Base-by-base conservation (phyloP, 768 basidiomycete genomes). In the Porpolomopsis calyptriformis region DNA sequence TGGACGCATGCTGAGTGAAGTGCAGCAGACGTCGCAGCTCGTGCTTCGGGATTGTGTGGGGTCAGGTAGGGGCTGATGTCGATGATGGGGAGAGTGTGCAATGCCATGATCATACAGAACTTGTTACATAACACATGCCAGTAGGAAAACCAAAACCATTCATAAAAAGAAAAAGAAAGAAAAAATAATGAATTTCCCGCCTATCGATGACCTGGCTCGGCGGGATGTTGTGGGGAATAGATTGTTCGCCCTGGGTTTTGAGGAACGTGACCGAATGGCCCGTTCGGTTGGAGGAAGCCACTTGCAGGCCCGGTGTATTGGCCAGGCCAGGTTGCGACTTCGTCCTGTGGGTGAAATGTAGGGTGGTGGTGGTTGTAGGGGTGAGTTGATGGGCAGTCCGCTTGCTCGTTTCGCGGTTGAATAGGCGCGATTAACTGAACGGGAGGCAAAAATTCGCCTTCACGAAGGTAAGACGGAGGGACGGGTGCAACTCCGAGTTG, bases 1-100 rank as follows among this genome's bases (percentile, higher is more conserved):
- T 84, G 67, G 18, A 84, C 56, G 55, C 87, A 88, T 6, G 88
- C 87, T 0, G 64, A 57, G 55, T 90, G 89, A 14, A 93, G 63
- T 0, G 78, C 76, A 9, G 71, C 69, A 20, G 76, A 70, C 1
- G 71, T 67, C 3, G 70, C 64, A 11, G 64, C 60, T 36, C 75
- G 70, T 19, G 70, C 68, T 24, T 65, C 63, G 3, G 52, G 40
- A 29, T 62, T 58, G 26, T 55, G 47, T 6, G 62, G 59, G 41
- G 63, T 58, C 33, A 84, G 63, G 55, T 79, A 85, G 0, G 88
- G 82, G 2, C 75, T 64, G 39, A 90, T 78, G 55, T 74, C 70
- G 57, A 91, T 85, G 38, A 89, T 73, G 1, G 88, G 88, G 3
- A 91, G 71, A 16, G 51, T 52, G 20, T 25, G 4, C 5, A 20